Evolutionary conservation across 2,329 filamentous ascomycete genomes (phyloP).

Genomic region (Venturia asperata): DNA sequence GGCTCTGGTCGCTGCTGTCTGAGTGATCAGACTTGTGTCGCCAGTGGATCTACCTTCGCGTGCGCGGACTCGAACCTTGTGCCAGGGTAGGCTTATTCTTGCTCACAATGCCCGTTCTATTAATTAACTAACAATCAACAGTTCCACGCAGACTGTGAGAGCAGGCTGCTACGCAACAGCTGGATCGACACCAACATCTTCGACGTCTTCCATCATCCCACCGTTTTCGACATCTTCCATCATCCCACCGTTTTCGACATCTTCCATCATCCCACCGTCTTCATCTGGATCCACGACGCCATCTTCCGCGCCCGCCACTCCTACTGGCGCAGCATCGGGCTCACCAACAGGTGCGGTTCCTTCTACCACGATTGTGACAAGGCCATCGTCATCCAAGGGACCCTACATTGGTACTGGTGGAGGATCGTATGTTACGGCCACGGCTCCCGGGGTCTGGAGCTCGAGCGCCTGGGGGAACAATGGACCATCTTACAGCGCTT

Average conservation of each 20-base stretch:
- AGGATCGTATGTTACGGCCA: neutral
- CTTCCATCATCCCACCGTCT: neutral
- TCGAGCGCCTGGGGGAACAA: neutral
- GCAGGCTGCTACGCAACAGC: constrained; percentile 18
- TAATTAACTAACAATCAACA: constrained; percentile 1
- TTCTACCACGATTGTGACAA: neutral
- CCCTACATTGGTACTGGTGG: neutral
- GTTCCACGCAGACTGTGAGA: constrained; percentile 11
- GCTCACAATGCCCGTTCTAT: neutral
- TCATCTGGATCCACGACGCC: neutral
- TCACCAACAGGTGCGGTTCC: constrained; percentile 3
- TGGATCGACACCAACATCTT: neutral
- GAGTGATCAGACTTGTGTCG: constrained; percentile 17
- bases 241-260: neutral
- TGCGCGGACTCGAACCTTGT: constrained; percentile 10
- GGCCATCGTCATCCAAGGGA: neutral
- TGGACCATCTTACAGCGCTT: neutral
- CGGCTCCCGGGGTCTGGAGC: neutral
- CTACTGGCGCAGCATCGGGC: neutral
- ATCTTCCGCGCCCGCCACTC: neutral
- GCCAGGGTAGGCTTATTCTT: constrained; percentile 5
- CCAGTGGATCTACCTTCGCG: neutral
- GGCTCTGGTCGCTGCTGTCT: constrained; percentile 17
- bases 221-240: neutral
- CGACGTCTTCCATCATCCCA: neutral